Conservation (phyloP, 1,284 basidiomycete genomes). For the Marasmius sp. region DNA sequence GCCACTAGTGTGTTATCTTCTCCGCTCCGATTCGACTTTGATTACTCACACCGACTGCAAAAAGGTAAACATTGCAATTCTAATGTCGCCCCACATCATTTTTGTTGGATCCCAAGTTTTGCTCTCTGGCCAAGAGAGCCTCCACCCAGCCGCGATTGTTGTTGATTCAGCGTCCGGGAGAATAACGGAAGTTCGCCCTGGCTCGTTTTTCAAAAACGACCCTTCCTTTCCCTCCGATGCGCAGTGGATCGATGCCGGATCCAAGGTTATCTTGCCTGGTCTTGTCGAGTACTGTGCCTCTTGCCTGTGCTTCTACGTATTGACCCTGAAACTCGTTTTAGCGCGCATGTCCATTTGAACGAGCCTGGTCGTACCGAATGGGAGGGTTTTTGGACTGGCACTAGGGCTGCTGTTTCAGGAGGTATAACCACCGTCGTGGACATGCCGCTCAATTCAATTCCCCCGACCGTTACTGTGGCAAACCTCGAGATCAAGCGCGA, state of each 20-base stretch:
- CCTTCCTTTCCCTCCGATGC: constrained; percentile 33
- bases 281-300: constrained; percentile 66
- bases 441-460: constrained; percentile 95
- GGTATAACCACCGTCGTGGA: constrained; percentile 92
- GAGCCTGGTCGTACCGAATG: constrained; percentile 90
- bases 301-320: not conserved
- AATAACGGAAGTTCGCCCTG: constrained; percentile 55
- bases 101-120: constrained; percentile 57
- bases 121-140: constrained; percentile 49
- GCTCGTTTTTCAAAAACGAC: constrained; percentile 22
- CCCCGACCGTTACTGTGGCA: constrained; percentile 84
- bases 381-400: constrained; percentile 94
- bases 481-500: constrained; percentile 71
- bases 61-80: not conserved
- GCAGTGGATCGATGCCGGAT: constrained; percentile 62
- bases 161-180: constrained; percentile 64
- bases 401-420: constrained; percentile 83
- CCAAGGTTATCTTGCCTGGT: constrained; percentile 76
- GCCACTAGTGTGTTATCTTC: no score
- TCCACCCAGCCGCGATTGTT: constrained; percentile 71
- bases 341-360: constrained; percentile 91
- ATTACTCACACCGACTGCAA: not conserved
- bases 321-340: constrained; percentile 28
- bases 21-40: no score
- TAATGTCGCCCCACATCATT: constrained; percentile 19